These are phyloP conservation scores for Metschnikowia colocasiae DNA, from an alignment of 805 yeast genomes.

Conservation along the genomic window DNA sequence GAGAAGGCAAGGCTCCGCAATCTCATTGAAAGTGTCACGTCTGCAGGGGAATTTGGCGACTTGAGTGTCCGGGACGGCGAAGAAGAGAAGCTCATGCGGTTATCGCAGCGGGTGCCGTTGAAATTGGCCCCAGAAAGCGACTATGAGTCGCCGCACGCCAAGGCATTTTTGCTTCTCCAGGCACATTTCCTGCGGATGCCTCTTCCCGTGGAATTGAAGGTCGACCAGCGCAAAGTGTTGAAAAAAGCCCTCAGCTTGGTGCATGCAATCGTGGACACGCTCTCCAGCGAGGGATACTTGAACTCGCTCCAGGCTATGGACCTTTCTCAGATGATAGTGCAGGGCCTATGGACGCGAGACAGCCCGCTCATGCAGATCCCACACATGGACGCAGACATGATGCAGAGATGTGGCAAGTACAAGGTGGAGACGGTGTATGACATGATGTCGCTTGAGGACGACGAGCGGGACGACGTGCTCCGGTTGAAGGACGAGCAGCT, in stretches of 20 bases:
- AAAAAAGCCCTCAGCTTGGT: constrained; percentile 48
- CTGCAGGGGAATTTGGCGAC: constrained; percentile 68
- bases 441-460: constrained; percentile 75
- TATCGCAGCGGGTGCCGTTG: constrained; percentile 63
- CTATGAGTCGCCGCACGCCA: constrained; percentile 55
- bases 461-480: constrained; percentile 60
- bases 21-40: constrained; percentile 60
- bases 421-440: constrained; percentile 74
- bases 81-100: constrained; percentile 38
- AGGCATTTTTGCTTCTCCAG: constrained; percentile 73
- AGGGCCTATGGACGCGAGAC: constrained; percentile 81
- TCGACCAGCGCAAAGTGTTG: constrained; percentile 56
- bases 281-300: constrained; percentile 76
- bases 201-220: constrained; percentile 57
- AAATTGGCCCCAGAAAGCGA: constrained; percentile 38
- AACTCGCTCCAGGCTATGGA: constrained; percentile 84
- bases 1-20: constrained; percentile 56
- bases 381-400: constrained; percentile 46
- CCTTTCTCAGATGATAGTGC: constrained; percentile 80
- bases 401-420: constrained; percentile 51
- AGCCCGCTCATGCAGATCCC: constrained; percentile 82
- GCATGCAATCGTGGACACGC: constrained; percentile 66
- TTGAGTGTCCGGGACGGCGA: constrained; percentile 66
- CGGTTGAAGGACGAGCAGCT: constrained; percentile 48
- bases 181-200: constrained; percentile 70